phyloP scores from a whole-genome alignment of 352 stramenopile species.

The Phytopythium oedochilum region DNA sequence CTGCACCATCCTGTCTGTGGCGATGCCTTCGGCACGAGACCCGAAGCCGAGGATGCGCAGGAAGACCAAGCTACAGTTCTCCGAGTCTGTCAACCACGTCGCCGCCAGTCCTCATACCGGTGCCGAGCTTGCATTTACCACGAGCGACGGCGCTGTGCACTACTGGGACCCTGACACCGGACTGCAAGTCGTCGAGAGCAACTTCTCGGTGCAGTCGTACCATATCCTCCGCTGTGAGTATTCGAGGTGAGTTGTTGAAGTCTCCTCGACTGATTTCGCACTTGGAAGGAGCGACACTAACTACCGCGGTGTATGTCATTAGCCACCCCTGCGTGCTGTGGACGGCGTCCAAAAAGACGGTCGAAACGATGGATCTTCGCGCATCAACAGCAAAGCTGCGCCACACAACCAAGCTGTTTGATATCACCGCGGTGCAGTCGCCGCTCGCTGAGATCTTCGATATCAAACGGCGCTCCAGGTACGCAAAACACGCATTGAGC shows the following conservation, averaged over 20 bases:
- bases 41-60: conserved; percentile 22
- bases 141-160: conserved; percentile 35
- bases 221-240: conserved; percentile 66
- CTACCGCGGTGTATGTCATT: too few relatives aligned
- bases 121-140: conserved; percentile 51
- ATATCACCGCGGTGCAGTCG: conserved; percentile 30
- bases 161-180: conserved; percentile 46
- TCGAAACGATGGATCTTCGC: conserved; percentile 49
- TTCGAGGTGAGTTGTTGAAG: conserved; percentile 34
- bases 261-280: neutral
- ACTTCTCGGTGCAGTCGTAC: conserved; percentile 17
- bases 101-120: conserved; percentile 59
- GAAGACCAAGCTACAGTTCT: conserved; percentile 49
- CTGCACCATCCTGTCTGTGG: conserved; percentile 29
- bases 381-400: conserved; percentile 13
- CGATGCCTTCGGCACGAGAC: conserved; percentile 4
- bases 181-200: conserved; percentile 24
- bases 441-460: conserved; percentile 52
- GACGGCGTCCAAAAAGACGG: conserved; percentile 33
- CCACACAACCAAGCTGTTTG: conserved; percentile 39
- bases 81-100: conserved; percentile 53
- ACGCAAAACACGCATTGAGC: neutral
- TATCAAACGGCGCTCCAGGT: conserved; percentile 58
- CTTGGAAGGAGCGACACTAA: too few relatives aligned
- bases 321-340: conserved; percentile 76